These are phyloP conservation scores for Lomentospora prolificans DNA, from an alignment of 2,329 filamentous ascomycete genomes.

Conservation along the genomic window DNA sequence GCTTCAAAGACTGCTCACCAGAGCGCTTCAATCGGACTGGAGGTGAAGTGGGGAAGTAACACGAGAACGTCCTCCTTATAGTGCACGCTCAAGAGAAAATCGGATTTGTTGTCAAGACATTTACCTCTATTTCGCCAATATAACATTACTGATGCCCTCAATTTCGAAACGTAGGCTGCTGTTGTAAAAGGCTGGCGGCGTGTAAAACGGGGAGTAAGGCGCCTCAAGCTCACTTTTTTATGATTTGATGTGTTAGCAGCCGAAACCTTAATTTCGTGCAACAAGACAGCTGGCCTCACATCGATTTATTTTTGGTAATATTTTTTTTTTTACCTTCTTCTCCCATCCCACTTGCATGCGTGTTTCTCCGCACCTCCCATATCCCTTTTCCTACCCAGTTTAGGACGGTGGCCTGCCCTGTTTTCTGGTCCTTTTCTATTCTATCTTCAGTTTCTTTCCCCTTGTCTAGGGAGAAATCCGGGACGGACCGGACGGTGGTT, in stretches of 20 bases:
- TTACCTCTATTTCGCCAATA: too few species aligned
- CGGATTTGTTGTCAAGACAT: too few species aligned
- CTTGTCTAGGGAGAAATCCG: slow-evolving; percentile 1
- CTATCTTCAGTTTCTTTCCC: background rate
- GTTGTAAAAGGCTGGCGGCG: too few species aligned
- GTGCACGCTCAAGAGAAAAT: too few species aligned
- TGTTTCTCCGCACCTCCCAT: background rate
- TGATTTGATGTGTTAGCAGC: background rate
- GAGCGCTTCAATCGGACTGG: too few species aligned
- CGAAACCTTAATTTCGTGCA: background rate
- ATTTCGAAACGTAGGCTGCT: too few species aligned
- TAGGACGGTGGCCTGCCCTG: background rate
- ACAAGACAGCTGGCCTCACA: slow-evolving; percentile 6
- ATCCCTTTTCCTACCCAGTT: background rate
- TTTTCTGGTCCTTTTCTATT: background rate
- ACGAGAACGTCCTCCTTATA: too few species aligned
- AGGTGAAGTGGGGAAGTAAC: too few species aligned
- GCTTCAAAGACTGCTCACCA: too few species aligned
- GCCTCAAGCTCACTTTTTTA: too few species aligned
- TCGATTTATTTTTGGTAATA: background rate
- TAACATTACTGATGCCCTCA: too few species aligned
- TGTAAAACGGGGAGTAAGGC: too few species aligned
- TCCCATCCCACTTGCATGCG: background rate
- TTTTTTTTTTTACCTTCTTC: background rate
- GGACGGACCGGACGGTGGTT: slow-evolving; percentile 15